Percentiles rank a stretch among this genome's conserved stretches.
phyloP scores from a whole-genome alignment of 2,329 filamentous ascomycete species.

The Phyllosticta capitalensis region DNA sequence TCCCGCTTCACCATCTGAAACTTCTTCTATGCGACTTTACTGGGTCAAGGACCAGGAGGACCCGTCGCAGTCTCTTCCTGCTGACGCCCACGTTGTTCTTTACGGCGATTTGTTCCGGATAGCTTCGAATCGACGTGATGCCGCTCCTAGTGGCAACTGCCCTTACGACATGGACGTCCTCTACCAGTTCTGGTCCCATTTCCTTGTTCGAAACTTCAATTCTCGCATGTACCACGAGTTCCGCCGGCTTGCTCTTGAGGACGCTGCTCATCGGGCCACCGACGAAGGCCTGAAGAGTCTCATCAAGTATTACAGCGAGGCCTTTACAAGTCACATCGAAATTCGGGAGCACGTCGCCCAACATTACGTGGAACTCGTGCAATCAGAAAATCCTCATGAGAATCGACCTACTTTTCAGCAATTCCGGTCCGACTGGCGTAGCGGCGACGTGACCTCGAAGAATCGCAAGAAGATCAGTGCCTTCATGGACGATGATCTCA shows the following conservation, averaged over 20 bases:
- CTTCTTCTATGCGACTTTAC: slow-evolving; percentile 25
- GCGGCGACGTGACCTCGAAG: slow-evolving; percentile 45
- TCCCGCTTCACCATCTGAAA: slow-evolving; percentile 14
- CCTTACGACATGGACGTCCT: slow-evolving; percentile 55
- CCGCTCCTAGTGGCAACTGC: slow-evolving; percentile 34
- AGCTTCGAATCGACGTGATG: slow-evolving; percentile 41
- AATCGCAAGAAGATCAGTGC: slow-evolving; percentile 48
- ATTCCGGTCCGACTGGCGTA: slow-evolving; percentile 44
- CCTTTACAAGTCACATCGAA: slow-evolving; percentile 41
- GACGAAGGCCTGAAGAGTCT: slow-evolving; percentile 52
- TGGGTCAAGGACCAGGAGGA: slow-evolving; percentile 42
- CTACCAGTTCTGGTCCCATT: slow-evolving; percentile 68
- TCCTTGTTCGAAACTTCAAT: slow-evolving; percentile 65
- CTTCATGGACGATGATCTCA: slow-evolving; percentile 42
- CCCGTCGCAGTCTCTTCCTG: slow-evolving; percentile 33
- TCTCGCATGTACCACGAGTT: slow-evolving; percentile 67
- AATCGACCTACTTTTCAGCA: slow-evolving; percentile 41
- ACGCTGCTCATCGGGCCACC: slow-evolving; percentile 44
- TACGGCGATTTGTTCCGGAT: slow-evolving; percentile 40
- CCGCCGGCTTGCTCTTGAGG: slow-evolving; percentile 55
- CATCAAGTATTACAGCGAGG: slow-evolving; percentile 55
- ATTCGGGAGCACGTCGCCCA: slow-evolving; percentile 45
- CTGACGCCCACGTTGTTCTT: slow-evolving; percentile 38
- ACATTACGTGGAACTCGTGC: slow-evolving; percentile 48
- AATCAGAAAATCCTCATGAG: slow-evolving; percentile 33